Base-by-base conservation (phyloP, 768 basidiomycete species). In the Gautieria morchelliformis region DNA sequence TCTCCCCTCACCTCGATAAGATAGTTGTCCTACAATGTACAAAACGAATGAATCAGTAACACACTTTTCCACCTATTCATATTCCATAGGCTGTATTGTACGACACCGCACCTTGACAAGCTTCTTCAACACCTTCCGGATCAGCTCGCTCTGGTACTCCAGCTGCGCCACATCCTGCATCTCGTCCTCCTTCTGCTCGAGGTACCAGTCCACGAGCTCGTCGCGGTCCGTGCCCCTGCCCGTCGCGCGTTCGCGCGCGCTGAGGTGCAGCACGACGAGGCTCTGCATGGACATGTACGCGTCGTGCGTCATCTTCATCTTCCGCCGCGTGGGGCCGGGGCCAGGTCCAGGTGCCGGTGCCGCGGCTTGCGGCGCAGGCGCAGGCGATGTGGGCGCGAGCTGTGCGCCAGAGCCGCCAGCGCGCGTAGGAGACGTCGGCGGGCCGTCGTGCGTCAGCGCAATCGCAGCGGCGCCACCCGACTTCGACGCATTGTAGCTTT, bases 291-390 rank as follows among this genome's bases (percentile, higher is more conserved):
- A 80, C 71, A 93, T 84, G 71, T 93, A 99, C 69, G 89, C 85
- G 78, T 98, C 95, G 69, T 97, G 93, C 4, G 94, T 91, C 72
- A 99, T 97, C 61, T 89, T 76, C 84, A 95, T 86, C 64, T 91
- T 83, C 67, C 78, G 75, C 70, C 80, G 89, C 47, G 82, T 75
- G 27, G 71, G 58, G 9, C 69, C 71, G 4, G 72, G n/a, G n/a
- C n/a, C n/a, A n/a, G n/a, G n/a, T n/a, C n/a, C n/a, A n/a, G n/a
- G n/a, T n/a, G n/a, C n/a, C n/a, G n/a, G 68, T 15, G 71, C 65
- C 17, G 69, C 62, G 10, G 68, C 60, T 39, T 65, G 65, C 30
- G 72, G 64, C 51, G 66, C 64, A 33, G 72, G 64, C 51, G 66
- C 64, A 8, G 63, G 47, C 2, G 68, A 60, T 10, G 63, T 58